Evolutionary conservation across 1,139 yeast genomes (phyloP).

Genomic region (Suhomyces kunorum): DNA sequence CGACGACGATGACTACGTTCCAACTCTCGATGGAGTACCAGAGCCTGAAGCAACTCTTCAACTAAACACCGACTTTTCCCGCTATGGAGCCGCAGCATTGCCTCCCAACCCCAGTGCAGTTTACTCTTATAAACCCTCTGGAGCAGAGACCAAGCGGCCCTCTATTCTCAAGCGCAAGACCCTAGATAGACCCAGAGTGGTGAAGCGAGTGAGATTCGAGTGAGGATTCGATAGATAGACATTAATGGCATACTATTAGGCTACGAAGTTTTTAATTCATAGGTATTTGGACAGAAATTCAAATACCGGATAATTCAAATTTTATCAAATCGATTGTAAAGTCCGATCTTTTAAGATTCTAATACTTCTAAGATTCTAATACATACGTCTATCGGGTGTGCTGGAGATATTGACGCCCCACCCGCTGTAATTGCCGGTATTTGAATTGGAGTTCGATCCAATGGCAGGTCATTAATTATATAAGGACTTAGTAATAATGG

Average conservation of each 20-base stretch:
- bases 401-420: too few relatives aligned
- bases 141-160: constrained; percentile 7
- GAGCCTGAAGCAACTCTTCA: background rate
- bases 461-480: too few relatives aligned
- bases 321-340: too few relatives aligned
- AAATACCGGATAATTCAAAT: too few relatives aligned
- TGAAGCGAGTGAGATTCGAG: constrained; percentile 12
- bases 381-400: too few relatives aligned
- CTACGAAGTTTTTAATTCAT: too few relatives aligned
- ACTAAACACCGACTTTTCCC: constrained; percentile 1
- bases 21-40: constrained; percentile 6
- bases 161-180: constrained; percentile 12
- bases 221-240: constrained; percentile 14
- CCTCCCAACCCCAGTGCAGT: constrained; percentile 4
- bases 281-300: too few relatives aligned
- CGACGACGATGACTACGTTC: constrained; percentile 14
- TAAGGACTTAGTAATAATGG: background rate
- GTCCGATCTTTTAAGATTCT: too few relatives aligned
- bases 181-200: constrained; percentile 7
- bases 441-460: too few relatives aligned
- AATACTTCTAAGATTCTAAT: too few relatives aligned
- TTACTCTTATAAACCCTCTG: constrained; percentile 3
- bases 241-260: background rate
- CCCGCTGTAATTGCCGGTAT: too few relatives aligned
- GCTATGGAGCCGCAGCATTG: constrained; percentile 8